These are phyloP conservation scores for Pyricularia grisea DNA, from an alignment of 2,329 filamentous ascomycete genomes.

Conservation along the genomic window DNA sequence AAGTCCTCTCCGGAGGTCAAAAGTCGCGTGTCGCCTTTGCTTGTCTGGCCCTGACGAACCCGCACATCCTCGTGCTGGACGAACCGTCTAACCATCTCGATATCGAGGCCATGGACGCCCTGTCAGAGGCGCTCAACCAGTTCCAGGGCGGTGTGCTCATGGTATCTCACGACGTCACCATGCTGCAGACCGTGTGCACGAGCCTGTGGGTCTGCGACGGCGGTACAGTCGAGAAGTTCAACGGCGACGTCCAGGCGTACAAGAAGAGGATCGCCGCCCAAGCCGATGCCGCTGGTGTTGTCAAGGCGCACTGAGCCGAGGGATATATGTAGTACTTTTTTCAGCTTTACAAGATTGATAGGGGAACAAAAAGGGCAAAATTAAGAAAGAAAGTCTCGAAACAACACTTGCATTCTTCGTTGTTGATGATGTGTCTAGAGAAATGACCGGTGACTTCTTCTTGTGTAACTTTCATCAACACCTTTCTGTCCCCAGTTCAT, in stretches of 20 bases:
- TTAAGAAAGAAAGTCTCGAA: background rate
- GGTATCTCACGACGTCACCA: conserved; percentile 98
- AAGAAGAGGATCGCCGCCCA: conserved; percentile 93
- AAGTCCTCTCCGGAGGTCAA: conserved; percentile 85
- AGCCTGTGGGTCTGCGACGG: conserved; percentile 95
- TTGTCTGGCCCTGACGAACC: conserved; percentile 87
- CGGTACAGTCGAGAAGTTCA: conserved; percentile 91
- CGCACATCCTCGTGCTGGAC: conserved; percentile 95
- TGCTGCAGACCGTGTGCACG: conserved; percentile 92
- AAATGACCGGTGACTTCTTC: background rate
- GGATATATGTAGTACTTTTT: background rate
- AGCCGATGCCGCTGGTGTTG: conserved; percentile 81
- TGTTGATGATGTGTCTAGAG: background rate
- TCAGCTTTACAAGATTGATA: too few relatives aligned
- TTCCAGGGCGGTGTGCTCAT: conserved; percentile 96
- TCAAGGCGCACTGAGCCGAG: conserved; percentile 46
- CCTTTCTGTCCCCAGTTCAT: background rate
- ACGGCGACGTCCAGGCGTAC: conserved; percentile 89
- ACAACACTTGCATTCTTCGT: background rate
- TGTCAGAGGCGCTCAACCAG: conserved; percentile 70
- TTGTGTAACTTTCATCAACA: background rate
- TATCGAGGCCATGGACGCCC: conserved; percentile 97
- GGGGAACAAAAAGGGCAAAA: background rate
- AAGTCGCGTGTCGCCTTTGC: conserved; percentile 98
- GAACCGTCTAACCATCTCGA: conserved; percentile 98